A percentile compares a stretch with the other conserved stretches of the same genome.
Conservation (phyloP, 1,284 basidiomycete species). For the Cutaneotrichosporon mucoides region DNA sequence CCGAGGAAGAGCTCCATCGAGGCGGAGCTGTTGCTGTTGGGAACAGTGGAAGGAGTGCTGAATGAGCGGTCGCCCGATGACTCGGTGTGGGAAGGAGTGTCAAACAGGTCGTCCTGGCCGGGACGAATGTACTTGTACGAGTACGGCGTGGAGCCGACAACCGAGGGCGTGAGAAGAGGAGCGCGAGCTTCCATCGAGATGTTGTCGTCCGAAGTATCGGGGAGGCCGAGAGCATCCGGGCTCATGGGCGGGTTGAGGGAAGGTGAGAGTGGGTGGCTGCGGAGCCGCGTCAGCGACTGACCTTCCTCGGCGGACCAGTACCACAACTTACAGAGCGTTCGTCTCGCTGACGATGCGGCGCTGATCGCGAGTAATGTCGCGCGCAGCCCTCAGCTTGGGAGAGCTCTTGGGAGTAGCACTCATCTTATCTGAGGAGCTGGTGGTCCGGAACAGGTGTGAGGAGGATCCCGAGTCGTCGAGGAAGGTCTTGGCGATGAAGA, state of each 20-base stretch:
- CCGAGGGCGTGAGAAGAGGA: neutral
- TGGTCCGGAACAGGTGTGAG: neutral
- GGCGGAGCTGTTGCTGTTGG: conserved; percentile 9
- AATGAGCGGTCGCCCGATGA: conserved; percentile 13
- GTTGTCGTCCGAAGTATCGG: neutral
- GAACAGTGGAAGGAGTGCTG: conserved; percentile 10
- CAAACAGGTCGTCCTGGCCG: conserved; percentile 8
- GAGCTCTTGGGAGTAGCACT: neutral
- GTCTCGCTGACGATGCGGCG: conserved; percentile 3
- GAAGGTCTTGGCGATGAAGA: neutral
- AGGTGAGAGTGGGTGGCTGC: neutral
- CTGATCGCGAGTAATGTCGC: neutral
- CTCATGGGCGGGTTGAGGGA: conserved; percentile 4
- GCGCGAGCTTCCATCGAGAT: neutral
- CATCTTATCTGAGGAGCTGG: neutral
- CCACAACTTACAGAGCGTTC: conserved; percentile 1
- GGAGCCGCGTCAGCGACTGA: neutral
- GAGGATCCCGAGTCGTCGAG: neutral
- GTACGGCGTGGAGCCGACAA: conserved; percentile 12
- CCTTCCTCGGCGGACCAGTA: no score
- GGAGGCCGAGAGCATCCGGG: neutral
- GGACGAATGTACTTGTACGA: neutral
- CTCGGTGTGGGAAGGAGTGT: conserved; percentile 12
- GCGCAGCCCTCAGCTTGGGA: neutral
- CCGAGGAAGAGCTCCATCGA: conserved; percentile 22